Conservation (phyloP, 108 stramenopile genomes). For the Skeletonema menzelii region DNA sequence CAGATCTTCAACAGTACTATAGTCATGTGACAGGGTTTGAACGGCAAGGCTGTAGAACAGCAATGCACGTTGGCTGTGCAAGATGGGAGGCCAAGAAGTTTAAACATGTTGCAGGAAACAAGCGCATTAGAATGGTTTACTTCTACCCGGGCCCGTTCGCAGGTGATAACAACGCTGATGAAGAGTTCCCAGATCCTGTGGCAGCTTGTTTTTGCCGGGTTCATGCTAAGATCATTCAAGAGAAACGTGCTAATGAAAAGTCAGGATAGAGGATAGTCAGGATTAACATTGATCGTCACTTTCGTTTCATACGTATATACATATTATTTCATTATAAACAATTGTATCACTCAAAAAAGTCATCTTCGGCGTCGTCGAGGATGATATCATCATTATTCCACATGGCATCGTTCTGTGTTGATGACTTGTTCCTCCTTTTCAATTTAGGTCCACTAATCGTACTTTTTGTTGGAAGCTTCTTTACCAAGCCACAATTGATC, state of each 20-base stretch:
- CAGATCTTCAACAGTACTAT: slow-evolving; percentile 12
- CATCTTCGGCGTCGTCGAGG: slow-evolving; percentile 46
- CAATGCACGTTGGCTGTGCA: not conserved
- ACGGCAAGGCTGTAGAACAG: too few relatives aligned
- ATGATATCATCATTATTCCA: slow-evolving; percentile 23
- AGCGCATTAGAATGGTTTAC: not conserved
- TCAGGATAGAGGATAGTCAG: not conserved
- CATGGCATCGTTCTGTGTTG: not conserved
- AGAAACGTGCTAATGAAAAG: not conserved
- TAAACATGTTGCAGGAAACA: not conserved
- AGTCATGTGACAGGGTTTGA: not conserved
- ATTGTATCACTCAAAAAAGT: slow-evolving; percentile 28
- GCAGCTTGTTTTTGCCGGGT: not conserved
- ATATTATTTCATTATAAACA: not conserved
- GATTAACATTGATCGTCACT: not conserved
- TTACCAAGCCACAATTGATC: slow-evolving; percentile 58
- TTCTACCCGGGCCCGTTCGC: not conserved
- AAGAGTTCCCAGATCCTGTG: not conserved
- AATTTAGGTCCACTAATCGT: slow-evolving; percentile 32
- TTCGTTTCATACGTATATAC: not conserved
- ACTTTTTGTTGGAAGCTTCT: slow-evolving; percentile 34
- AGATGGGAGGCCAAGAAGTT: too few relatives aligned
- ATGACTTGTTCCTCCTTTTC: slow-evolving; percentile 11
- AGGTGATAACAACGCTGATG: not conserved
- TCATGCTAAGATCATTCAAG: not conserved